Percentiles rank a stretch among this genome's conserved stretches.
phyloP scores from a whole-genome alignment of 164 flowering plant species.

The Sedum album region DNA sequence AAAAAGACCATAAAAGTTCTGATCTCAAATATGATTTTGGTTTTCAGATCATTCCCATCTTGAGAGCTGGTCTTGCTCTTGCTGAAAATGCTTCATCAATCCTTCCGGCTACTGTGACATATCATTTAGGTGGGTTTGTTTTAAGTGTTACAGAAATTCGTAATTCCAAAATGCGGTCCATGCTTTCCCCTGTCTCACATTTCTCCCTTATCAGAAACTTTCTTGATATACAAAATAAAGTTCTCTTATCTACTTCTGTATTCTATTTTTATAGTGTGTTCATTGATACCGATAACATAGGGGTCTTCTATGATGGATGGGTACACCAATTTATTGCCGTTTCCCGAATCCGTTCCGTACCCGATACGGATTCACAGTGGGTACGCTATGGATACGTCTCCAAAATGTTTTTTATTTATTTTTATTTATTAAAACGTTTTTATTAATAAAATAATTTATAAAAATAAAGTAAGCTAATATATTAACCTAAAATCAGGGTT shows the following conservation, averaged over 20 bases:
- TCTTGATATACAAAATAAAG: background rate
- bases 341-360: no score
- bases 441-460: no score
- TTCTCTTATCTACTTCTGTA: background rate
- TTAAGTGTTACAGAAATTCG: background rate
- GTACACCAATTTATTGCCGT: no score
- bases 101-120: constrained; percentile 83
- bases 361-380: no score
- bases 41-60: constrained; percentile 77
- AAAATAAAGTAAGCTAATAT: no score
- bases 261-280: background rate
- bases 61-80: constrained; percentile 98
- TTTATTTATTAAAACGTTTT: no score
- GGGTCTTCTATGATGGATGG: no score
- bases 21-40: constrained; percentile 3
- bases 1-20: background rate
- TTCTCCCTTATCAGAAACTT: background rate
- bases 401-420: no score
- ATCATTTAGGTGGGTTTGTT: constrained; percentile 63
- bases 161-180: background rate
- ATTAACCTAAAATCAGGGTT: no score
- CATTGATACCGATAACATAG: no score
- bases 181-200: background rate
- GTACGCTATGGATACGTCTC: no score
- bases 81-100: constrained; percentile 85